phyloP scores from a whole-genome alignment of 139 green algal genomes.

The Dunaliella primolecta region DNA sequence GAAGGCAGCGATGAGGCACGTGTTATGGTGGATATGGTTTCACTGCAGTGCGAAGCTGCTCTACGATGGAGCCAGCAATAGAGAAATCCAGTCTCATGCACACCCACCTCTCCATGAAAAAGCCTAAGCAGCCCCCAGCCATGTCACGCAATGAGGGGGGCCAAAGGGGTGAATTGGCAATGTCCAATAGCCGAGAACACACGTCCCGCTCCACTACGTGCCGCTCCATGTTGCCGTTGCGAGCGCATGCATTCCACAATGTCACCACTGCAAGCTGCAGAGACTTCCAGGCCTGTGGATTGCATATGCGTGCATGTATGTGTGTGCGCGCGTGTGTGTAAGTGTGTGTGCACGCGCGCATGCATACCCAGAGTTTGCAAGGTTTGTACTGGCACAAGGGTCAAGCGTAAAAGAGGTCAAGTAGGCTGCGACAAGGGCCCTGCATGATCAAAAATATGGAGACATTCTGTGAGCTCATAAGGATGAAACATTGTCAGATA shows the following conservation, averaged over 20 bases:
- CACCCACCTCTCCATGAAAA: slow-evolving; percentile 50
- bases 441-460: too few species aligned
- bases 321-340: neutral
- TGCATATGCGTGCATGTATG: neutral
- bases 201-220: slow-evolving; percentile 51
- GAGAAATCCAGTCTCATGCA: too few species aligned
- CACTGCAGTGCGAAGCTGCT: too few species aligned
- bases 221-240: slow-evolving; percentile 50
- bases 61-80: too few species aligned
- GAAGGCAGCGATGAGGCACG: too few species aligned
- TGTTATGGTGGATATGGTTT: too few species aligned
- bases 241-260: slow-evolving; percentile 52
- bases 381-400: too few species aligned
- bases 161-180: slow-evolving; percentile 47
- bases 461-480: too few species aligned
- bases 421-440: too few species aligned
- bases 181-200: slow-evolving; percentile 38
- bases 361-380: slow-evolving; percentile 20
- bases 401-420: too few species aligned
- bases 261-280: slow-evolving; percentile 47
- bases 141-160: slow-evolving; percentile 58
- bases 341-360: neutral
- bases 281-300: slow-evolving; percentile 38
- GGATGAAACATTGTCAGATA: too few species aligned
- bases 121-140: slow-evolving; percentile 55